Base-by-base conservation (phyloP, 805 yeast species). In the Metschnikowia henanensis region DNA sequence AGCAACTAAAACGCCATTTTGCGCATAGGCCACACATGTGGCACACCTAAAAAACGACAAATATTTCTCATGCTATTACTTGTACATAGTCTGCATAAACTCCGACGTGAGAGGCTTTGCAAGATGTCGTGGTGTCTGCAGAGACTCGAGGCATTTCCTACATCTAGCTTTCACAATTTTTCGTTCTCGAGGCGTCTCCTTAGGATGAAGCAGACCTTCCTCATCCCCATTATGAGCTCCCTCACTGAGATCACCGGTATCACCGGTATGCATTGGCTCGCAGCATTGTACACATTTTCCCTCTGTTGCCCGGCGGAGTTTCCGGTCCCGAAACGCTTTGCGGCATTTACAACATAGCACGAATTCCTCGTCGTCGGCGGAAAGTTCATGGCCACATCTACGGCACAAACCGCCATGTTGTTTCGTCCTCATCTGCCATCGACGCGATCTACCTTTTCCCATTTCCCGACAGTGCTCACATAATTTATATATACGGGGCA, bases 401-500 rank as follows among this genome's bases (percentile, higher is more conserved):
- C 39, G 35, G 30, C 44, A 41, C 39, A 41, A 41, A 3, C 44
- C 44, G 16, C 44, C 44, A 17, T 35, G 44, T 23, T 41, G 35
- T 16, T 23, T 35, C 13, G 44, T 41, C 19, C 20, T 29, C 44
- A 35, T 41, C 23, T 41, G 44, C 44, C 44, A 41, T 17, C 44
- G 25, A 6, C 44, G 44, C 35, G 39, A 35, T 12, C 44, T 12
- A 9, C 44, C 44, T 35, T 41, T 41, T 9, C 31, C 44, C 44
- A 35, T 41, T 41, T 41, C 44, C 23, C 44, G 30, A 22, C 44
- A 41, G 10, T 41, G 44, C 17, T 41, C 44, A 30, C 44, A 41
- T 16, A 41, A 25, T 16, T 41, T 41, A 15, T 18, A 41, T 7
- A 41, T 39, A 19, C 44, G 15, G 10, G 44, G 34, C 25, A 41